Evolutionary conservation across 257 asterid genomes (phyloP), one percentile per base, ranked within the genome.

Genomic region (Ehretia macrophylla): DNA sequence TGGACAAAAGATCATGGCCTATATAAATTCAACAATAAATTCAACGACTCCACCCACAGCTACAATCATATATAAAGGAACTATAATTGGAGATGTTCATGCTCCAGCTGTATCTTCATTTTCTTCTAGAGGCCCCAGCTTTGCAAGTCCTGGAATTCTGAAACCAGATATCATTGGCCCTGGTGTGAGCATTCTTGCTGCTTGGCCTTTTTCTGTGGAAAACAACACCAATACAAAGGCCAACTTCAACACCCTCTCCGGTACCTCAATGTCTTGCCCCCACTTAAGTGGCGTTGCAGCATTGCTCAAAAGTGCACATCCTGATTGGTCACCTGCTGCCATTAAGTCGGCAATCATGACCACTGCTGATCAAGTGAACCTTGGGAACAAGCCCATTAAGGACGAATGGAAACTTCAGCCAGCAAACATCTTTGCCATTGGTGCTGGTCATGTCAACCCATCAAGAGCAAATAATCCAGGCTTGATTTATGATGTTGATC

Each of bases 81-180:
- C 86, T 1, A 19, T 73, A 9, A 73, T 73, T 0, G 94, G 85
- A 0, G 80, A 74, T 6, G 32, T 38, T 5, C 53, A 40, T 10
- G 82, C 83, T 19, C 94, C 90, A 0, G 16, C 23, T 0, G 79
- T 85, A 16, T 76, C 85, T 0, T 32, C 51, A 1, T 82, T 77
- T 57, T 85, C 94, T 0, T 56, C 87, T 4, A 56, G 87, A 8
- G 95, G 89, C 1, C 92, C 93, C 0, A 77, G 39, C 38, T 0
- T 0, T 0, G 17, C 17, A 1, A 79, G 79, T 39, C 84, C 52
- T 0, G 88, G 92, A 0, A 83, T 86, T 46, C 51, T 86, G 17
- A 86, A 86, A 51, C 95, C 89, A 0, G 93, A 86, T 22, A 77
- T 86, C 5, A 37, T 83, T 5, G 87, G 87, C 49, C 95, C 93